phyloP scores from a whole-genome alignment of 306 rosid species.

The Trifolium subterraneum region DNA sequence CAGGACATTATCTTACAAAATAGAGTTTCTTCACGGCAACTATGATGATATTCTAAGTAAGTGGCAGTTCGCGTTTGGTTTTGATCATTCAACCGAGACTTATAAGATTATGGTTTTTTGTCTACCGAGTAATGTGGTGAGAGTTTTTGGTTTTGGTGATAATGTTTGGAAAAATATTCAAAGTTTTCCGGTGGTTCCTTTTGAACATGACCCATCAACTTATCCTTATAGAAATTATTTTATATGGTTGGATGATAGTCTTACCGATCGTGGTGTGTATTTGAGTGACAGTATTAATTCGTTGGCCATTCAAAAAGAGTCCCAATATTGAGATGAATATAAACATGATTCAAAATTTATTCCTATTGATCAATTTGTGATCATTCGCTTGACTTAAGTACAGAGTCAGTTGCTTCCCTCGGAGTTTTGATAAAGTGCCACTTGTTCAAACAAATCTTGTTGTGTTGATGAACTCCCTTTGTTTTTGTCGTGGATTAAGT shows the following conservation, averaged over 20 bases:
- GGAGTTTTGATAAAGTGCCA: not conserved
- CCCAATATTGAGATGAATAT: too few species aligned
- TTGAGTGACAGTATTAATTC: not conserved
- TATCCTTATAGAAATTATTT: too few species aligned
- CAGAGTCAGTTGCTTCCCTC: not conserved
- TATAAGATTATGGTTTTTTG: not conserved
- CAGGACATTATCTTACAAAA: not conserved
- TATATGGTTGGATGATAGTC: too few species aligned
- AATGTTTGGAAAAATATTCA: not conserved
- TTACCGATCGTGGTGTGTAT: not conserved
- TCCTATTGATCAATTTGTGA: not conserved
- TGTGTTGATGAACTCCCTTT: not conserved
- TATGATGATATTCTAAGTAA: not conserved
- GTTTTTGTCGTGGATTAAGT: not conserved
- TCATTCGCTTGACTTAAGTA: not conserved
- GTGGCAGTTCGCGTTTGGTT: not conserved
- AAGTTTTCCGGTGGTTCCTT: not conserved
- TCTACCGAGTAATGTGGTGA: not conserved
- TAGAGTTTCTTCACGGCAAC: not conserved
- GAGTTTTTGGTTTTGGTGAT: not conserved
- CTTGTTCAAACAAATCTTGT: not conserved
- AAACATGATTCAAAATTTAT: too few species aligned
- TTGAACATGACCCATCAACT: not conserved
- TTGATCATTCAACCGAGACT: not conserved
- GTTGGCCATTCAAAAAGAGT: not conserved